Conservation (phyloP, 352 stramenopile species). For the Globisporangium spiculum region DNA sequence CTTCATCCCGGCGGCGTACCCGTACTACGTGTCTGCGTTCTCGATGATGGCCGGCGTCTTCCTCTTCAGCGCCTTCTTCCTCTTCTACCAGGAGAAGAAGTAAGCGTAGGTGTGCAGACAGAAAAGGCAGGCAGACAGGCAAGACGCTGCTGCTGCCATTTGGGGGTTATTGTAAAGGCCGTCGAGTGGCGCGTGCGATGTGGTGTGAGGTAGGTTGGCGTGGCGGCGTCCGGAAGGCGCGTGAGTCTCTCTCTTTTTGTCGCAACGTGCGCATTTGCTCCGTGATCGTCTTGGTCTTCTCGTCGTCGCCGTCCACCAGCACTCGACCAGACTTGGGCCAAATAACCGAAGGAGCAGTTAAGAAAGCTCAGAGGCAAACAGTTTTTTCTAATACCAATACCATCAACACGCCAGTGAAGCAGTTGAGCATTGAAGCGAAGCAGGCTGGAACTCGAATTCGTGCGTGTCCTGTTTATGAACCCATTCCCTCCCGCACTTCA, state of each 20-base stretch:
- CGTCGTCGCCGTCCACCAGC: too few relatives aligned
- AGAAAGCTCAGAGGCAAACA: not conserved
- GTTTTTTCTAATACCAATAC: not conserved
- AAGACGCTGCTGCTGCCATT: not conserved
- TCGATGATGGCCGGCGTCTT: conserved; percentile 91
- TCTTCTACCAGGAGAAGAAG: conserved; percentile 82
- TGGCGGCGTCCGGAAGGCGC: not conserved
- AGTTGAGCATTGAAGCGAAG: not conserved
- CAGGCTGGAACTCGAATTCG: too few relatives aligned
- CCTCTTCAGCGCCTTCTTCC: conserved; percentile 88
- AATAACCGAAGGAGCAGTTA: not conserved
- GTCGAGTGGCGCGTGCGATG: not conserved
- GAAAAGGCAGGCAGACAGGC: not conserved
- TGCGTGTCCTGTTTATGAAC: conserved; percentile 4
- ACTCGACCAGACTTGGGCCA: not conserved
- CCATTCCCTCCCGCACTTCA: not conserved
- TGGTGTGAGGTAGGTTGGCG: not conserved
- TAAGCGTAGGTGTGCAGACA: not conserved
- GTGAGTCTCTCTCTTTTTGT: not conserved
- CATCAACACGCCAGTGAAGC: not conserved
- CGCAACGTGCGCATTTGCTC: not conserved
- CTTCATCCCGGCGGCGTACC: conserved; percentile 91
- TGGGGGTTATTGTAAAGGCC: not conserved
- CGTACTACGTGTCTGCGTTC: conserved; percentile 90
- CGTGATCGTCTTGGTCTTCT: not conserved